Percentiles rank a stretch among this genome's conserved stretches.
Evolutionary conservation across 2,329 filamentous ascomycete species (phyloP).

Genomic region (Claviceps spartinae): DNA sequence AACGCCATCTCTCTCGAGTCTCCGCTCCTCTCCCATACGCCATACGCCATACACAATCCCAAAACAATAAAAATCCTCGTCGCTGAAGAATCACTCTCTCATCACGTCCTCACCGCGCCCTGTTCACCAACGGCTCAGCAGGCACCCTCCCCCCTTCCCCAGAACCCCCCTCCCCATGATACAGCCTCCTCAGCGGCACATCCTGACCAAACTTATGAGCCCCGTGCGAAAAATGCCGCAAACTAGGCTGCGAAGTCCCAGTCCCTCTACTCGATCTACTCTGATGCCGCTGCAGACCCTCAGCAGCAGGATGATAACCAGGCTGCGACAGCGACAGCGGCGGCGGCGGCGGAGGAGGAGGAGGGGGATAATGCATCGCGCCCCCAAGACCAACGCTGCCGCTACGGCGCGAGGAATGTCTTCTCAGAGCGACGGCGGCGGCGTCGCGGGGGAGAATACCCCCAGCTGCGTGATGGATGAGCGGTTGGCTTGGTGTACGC

Average conservation of each 20-base stretch:
- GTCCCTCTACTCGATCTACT: not conserved
- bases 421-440: not conserved
- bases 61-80: too few species aligned
- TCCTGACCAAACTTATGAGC: slow-evolving; percentile 7
- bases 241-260: not conserved
- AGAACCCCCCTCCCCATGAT: slow-evolving; percentile 2
- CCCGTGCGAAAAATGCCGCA: not conserved
- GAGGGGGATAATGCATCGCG: not conserved
- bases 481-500: slow-evolving; percentile 22
- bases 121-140: slow-evolving; percentile 19
- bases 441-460: slow-evolving; percentile 7
- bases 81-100: too few species aligned
- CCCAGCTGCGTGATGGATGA: slow-evolving; percentile 32
- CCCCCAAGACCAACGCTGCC: not conserved
- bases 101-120: slow-evolving; percentile 10
- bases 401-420: slow-evolving; percentile 4
- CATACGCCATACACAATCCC: too few species aligned
- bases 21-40: too few species aligned
- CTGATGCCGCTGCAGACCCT: not conserved
- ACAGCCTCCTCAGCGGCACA: slow-evolving; percentile 14
- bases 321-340: slow-evolving; percentile 14
- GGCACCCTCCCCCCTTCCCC: slow-evolving; percentile 7
- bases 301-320: slow-evolving; percentile 10
- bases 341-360: slow-evolving; percentile 12
- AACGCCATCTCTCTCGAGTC: too few species aligned